phyloP scores from a whole-genome alignment of 1,284 basidiomycete genomes.

The Ceratobasidium sp. region DNA sequence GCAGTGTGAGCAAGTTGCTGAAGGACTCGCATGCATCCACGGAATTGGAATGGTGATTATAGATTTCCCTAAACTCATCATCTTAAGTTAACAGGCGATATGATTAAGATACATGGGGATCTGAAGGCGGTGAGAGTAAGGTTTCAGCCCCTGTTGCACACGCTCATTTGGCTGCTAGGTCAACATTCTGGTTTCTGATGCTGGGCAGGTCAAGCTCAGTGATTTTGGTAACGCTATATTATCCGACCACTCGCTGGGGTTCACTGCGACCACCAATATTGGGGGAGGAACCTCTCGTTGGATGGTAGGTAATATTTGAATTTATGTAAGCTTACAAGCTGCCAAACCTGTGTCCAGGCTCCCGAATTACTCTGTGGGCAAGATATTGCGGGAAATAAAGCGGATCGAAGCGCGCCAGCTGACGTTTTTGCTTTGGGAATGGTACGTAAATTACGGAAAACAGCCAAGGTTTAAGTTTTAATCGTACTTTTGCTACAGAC shows the following conservation, averaged over 20 bases:
- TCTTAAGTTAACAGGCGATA: no score
- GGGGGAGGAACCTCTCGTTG: slow-evolving; percentile 21
- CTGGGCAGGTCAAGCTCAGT: not conserved
- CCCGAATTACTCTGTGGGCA: slow-evolving; percentile 8
- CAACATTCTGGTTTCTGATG: slow-evolving; percentile 4
- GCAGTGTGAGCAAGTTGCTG: slow-evolving; percentile 22
- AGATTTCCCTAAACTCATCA: not conserved
- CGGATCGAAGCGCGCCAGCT: slow-evolving; percentile 11
- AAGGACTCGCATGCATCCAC: slow-evolving; percentile 21
- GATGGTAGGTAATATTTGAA: not conserved
- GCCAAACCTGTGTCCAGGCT: not conserved
- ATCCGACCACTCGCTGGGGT: not conserved
- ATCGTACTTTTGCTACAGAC: not conserved
- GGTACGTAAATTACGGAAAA: not conserved
- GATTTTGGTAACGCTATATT: slow-evolving; percentile 12
- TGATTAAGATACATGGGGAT: slow-evolving; percentile 4
- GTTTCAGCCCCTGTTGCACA: not conserved
- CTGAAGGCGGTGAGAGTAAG: slow-evolving; percentile 3
- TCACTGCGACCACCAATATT: not conserved
- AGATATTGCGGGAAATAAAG: not conserved
- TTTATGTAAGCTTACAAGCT: not conserved
- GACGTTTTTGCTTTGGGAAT: slow-evolving; percentile 31
- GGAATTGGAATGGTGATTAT: not conserved
- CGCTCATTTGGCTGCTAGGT: not conserved
- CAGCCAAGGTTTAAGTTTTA: not conserved